Evolutionary conservation across 495 filamentous ascomycete species (phyloP).

Genomic region (Paragyromitra xinjiangensis): DNA sequence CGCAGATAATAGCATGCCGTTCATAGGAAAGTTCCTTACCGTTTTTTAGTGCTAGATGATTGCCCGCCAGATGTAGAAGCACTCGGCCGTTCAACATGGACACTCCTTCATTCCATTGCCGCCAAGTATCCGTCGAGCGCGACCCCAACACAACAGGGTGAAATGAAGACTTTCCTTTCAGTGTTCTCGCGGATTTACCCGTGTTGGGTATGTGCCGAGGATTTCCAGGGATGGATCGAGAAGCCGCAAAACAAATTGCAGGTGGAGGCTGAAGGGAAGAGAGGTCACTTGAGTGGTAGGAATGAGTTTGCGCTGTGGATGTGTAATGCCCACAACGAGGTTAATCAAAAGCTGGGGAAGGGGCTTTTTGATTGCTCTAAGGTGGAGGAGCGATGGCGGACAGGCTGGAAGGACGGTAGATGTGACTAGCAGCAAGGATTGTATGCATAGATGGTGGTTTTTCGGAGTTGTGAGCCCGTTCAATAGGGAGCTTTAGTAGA

Average conservation of each 20-base stretch:
- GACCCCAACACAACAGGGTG: conserved; percentile 69
- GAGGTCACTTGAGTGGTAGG: conserved; percentile 83
- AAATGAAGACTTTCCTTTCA: conserved; percentile 79
- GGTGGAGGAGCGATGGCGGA: conserved; percentile 95
- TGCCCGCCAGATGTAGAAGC: conserved; percentile 84
- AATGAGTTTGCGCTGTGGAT: conserved; percentile 97
- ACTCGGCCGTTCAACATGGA: conserved; percentile 90
- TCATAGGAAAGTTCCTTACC: conserved; percentile 49
- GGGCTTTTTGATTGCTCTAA: conserved; percentile 85
- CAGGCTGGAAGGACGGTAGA: conserved; percentile 87
- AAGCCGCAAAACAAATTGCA: conserved; percentile 72
- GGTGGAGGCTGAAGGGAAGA: conserved; percentile 72
- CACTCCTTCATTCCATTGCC: conserved; percentile 87
- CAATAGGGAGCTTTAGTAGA: neutral
- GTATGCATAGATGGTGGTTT: neutral
- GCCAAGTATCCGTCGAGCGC: conserved; percentile 82
- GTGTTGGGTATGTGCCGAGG: conserved; percentile 93
- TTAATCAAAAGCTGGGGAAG: conserved; percentile 94
- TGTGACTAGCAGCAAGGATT: conserved; percentile 26
- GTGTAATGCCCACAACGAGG: conserved; percentile 97
- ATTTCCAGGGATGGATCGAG: conserved; percentile 84
- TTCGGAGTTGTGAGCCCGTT: neutral
- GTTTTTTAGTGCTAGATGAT: conserved; percentile 62
- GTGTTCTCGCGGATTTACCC: conserved; percentile 87
- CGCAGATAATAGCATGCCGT: neutral